Evolutionary conservation across 768 basidiomycete genomes (phyloP), one percentile per base, ranked within the genome.

Genomic region (Russula brevipes): DNA sequence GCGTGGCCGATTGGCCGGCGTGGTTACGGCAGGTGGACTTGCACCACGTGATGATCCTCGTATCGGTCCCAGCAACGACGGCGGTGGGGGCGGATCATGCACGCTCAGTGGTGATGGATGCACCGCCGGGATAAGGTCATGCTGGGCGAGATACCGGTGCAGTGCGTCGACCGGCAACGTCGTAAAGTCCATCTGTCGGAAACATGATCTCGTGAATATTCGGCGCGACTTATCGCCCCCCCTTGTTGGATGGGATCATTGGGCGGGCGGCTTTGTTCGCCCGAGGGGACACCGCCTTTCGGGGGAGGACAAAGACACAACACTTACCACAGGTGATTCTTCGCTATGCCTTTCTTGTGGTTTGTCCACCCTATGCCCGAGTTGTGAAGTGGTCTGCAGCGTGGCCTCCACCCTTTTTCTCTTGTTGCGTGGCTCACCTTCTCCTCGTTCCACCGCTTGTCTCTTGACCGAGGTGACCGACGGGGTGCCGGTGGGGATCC

Each of bases 341-440:
- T 60, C 57, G 14, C 52, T 55, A 46, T 30, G 54, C 49, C 68
- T 65, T 70, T n/a, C 71, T 62, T 49, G 72, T 66, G 35, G 62
- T 65, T 35, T 54, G 35, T 60, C 64, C 39, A 11, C 30, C 33
- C 64, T 65, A 57, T 55, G 24, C 17, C 64, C 64, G 39, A 63
- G 49, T 35, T 59, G 60, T 42, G 59, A 62, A 49, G 39, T n/a
- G 19, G 66, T 58, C 12, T 69, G 61, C 9, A 72, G 66, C 19
- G 69, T 65, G 35, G 77, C 72, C 41, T 88, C 88, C 42, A 82
- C 77, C 67, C 87, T 81, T 75, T 89, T 91, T 68, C 89, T 76
- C 74, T 92, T 91, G 57, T 80, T 78, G 54, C 89, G 79, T 16
- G 86, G 84, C 67, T 91, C 89, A n/a, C 86, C 87, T 8, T 90